Base-by-base conservation (phyloP, 2,329 filamentous ascomycete genomes). In the Botrytis tulipae region DNA sequence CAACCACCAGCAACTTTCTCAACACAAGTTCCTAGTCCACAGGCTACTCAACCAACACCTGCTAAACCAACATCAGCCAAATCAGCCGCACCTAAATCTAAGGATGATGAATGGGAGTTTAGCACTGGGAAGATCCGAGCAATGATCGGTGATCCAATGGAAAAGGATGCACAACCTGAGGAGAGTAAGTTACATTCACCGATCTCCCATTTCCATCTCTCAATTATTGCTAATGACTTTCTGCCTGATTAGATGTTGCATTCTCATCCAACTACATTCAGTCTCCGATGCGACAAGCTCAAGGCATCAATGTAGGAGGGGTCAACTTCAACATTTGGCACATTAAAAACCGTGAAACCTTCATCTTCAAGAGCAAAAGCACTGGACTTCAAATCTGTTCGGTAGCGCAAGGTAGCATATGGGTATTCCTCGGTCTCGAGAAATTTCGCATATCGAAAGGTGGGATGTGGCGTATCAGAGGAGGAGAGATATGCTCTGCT, bases 391-490 rank as follows among this genome's bases (percentile, higher is more conserved):
- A 73, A 32, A 63, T 79, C 35, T 78, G 77, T 29, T 74, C 75
- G 1, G 75, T 79, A 2, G 74, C 74, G 2, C 71, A 70, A 37
- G 76, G 76, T 4, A 75, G 69, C 22, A 72, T 79, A 16, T 73
- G 67, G 25, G 77, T 78, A 20, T 54, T 59, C 4, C 48, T 79
- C 20, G 74, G 59, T 12, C 42, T 35, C 3, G 61, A 72, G 25
- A 71, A 62, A n/a, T 79, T 79, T 62, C 63, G 44, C 1, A 73
- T 78, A 32, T 59, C 71, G 2, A 72, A 73, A 61, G 74, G 73
- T 61, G 77, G 76, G 1, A 74, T 78, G 69, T 79, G 75, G 74
- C 62, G 76, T 25, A 70, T 79, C n/a, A 68, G 74, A 18, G 51
- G 37, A 48, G 75, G 73, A 0, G 75, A 78, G 44, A 70, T 63